A percentile compares a stretch with the other conserved stretches of the same genome.
phyloP scores from a whole-genome alignment of 2,329 filamentous ascomycete species.

The Ascosphaera acerosa region DNA sequence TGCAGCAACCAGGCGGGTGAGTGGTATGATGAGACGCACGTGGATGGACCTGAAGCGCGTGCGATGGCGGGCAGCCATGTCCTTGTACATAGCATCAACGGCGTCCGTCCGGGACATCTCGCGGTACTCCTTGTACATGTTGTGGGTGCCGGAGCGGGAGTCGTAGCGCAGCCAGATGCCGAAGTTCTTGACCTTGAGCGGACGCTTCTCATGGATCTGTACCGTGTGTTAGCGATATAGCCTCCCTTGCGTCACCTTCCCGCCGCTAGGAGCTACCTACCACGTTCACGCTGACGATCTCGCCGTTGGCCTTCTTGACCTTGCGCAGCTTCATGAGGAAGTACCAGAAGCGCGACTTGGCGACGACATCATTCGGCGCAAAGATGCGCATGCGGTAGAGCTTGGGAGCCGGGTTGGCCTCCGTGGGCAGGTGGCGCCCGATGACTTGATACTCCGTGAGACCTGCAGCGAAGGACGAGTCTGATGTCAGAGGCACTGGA shows the following conservation, averaged over 20 bases:
- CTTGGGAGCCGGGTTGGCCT: constrained; percentile 89
- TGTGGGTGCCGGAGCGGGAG: constrained; percentile 98
- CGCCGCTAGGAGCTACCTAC: constrained; percentile 38
- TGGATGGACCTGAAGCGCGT: constrained; percentile 95
- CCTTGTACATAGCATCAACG: constrained; percentile 92
- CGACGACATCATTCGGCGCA: constrained; percentile 88
- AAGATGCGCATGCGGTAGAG: constrained; percentile 99
- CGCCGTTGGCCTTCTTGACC: constrained; percentile 99
- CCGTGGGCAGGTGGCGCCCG: constrained; percentile 93
- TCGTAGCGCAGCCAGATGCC: constrained; percentile 99
- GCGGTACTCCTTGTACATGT: constrained; percentile 99
- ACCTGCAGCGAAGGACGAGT: constrained; percentile 36
- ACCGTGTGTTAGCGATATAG: constrained; percentile 7
- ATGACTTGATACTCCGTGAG: constrained; percentile 99
- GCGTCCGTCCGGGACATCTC: constrained; percentile 92
- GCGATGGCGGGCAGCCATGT: constrained; percentile 98
- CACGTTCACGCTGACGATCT: constrained; percentile 93
- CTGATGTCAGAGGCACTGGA: too few relatives aligned
- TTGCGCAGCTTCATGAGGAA: constrained; percentile 98
- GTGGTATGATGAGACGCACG: too few relatives aligned
- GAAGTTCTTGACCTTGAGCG: constrained; percentile 99
- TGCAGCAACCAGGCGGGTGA: too few relatives aligned
- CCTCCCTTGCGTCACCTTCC: constrained; percentile 1
- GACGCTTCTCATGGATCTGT: constrained; percentile 95
- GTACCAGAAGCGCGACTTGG: constrained; percentile 99